Base-by-base conservation (phyloP, 2,329 filamentous ascomycete genomes). In the Aspergillus sp. region DNA sequence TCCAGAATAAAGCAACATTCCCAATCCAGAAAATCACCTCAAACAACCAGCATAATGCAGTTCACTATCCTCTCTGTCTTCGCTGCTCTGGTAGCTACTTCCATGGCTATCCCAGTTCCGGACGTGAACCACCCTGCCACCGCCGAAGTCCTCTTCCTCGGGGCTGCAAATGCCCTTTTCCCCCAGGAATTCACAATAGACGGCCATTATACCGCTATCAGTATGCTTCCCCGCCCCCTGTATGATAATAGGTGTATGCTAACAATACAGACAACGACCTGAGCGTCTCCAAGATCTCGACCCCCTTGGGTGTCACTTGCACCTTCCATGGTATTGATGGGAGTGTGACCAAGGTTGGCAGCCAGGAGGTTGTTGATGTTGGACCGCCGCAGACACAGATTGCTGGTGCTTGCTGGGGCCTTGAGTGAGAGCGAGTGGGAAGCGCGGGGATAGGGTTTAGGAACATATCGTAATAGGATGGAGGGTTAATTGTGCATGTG, bases 371-470 rank as follows among this genome's bases (percentile, higher is more conserved):
- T 8, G 53, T 19, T 19, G 54, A 57, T 32, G 57, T 59, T 27
- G 57, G 56, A 2, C 56, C 56, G 26, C 57, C 57, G 5, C 57
- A 59, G 52, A 57, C 54, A 9, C 57, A 59, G 43, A 32, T 48
- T 30, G 45, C 48, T 29, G 56, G 55, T 6, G 39, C 48, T 9
- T 58, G 56, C 50, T 19, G 19, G 19, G 19, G 19, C 2, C 19
- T 19, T 19, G 19, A 19, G 19, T 19, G 19, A 19, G 19, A 19
- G 19, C 19, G 19, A 19, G 19, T 19, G 1, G 19, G 19, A 19
- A 19, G 19, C 19, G 2, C 19, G 19, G 19, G 19, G 19, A 19
- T 19, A 19, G 19, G 19, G 19, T 19, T 19, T 19, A 19, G 19
- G 19, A 19, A 19, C 1, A 19, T 19, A 19, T 19, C 19, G 19